Conservation (phyloP, 23 red algal species). For the Cyanidioschyzon merolae region DNA sequence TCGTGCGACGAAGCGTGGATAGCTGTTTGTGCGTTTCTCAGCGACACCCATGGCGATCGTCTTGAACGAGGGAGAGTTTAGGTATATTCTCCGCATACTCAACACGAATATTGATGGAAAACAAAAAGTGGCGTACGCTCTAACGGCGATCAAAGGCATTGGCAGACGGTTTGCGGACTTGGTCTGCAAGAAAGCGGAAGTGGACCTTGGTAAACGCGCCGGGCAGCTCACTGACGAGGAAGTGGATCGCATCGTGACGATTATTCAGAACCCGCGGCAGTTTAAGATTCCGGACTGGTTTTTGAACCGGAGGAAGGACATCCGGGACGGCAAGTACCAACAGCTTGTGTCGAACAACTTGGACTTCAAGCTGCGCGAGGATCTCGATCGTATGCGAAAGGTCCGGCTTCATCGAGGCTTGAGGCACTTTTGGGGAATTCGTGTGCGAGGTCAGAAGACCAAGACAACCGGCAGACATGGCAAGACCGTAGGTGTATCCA, state of each 20-base stretch:
- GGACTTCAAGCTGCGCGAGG: conserved; percentile 96
- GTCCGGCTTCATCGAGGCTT: conserved; percentile 89
- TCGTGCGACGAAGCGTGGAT: no score
- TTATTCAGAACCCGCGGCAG: conserved; percentile 93
- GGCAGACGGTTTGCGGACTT: conserved; percentile 93
- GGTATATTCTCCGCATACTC: conserved; percentile 98
- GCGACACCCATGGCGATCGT: conserved; percentile 61
- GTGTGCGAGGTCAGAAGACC: conserved; percentile 94
- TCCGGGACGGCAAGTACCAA: conserved; percentile 88
- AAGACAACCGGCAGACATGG: conserved; percentile 97
- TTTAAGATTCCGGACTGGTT: conserved; percentile 99
- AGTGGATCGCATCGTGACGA: conserved; percentile 93
- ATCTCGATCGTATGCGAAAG: conserved; percentile 94
- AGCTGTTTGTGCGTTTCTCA: no score
- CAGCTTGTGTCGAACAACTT: conserved; percentile 96
- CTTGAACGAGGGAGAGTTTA: conserved; percentile 81
- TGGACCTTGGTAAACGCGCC: conserved; percentile 91
- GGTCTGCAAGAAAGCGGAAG: conserved; percentile 94
- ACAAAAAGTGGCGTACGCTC: conserved; percentile 77
- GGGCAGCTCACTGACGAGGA: conserved; percentile 88
- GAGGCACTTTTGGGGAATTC: conserved; percentile 83
- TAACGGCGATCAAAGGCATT: conserved; percentile 97
- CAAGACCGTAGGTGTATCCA: conserved; percentile 92
- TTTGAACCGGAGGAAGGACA: conserved; percentile 86
- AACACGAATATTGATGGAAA: conserved; percentile 99